Conservation (phyloP, 78 protist species). For the Emiliania huxleyi region DNA sequence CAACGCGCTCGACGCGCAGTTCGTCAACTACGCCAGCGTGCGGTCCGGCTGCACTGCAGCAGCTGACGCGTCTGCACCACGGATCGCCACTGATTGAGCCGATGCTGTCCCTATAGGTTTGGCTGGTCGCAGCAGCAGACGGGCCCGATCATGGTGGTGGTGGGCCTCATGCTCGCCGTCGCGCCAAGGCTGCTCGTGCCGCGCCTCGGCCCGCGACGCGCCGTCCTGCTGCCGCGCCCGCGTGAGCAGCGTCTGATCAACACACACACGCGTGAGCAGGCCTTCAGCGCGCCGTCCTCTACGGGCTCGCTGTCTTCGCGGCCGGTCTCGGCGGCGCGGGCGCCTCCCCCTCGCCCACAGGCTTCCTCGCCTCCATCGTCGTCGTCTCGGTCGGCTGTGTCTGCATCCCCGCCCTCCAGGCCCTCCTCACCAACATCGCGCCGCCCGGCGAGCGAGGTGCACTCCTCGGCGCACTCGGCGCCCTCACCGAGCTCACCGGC, state of each 20-base stretch:
- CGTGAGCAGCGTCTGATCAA: too few relatives aligned
- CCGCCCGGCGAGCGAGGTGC: not conserved
- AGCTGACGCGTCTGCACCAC: too few relatives aligned
- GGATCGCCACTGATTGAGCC: too few relatives aligned
- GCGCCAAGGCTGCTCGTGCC: not conserved
- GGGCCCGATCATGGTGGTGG: not conserved
- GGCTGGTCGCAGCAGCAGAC: not conserved
- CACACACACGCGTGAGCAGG: too few relatives aligned
- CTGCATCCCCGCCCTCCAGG: not conserved
- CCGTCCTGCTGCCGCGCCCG: not conserved
- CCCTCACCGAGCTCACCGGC: not conserved
- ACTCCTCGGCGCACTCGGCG: not conserved
- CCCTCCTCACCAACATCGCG: not conserved
- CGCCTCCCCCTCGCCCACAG: not conserved
- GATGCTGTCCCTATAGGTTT: not conserved
- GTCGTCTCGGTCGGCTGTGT: not conserved
- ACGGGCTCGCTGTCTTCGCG: not conserved
- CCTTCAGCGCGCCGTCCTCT: too few relatives aligned
- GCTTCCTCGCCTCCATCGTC: not conserved
- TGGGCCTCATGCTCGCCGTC: not conserved
- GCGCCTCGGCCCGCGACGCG: not conserved
- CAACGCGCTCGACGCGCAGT: not conserved
- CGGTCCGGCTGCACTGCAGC: too few relatives aligned
- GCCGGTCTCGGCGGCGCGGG: not conserved
- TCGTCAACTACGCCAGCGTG: not conserved